Base-by-base conservation (phyloP, 164 flowering plant genomes). In the Piper betle region DNA sequence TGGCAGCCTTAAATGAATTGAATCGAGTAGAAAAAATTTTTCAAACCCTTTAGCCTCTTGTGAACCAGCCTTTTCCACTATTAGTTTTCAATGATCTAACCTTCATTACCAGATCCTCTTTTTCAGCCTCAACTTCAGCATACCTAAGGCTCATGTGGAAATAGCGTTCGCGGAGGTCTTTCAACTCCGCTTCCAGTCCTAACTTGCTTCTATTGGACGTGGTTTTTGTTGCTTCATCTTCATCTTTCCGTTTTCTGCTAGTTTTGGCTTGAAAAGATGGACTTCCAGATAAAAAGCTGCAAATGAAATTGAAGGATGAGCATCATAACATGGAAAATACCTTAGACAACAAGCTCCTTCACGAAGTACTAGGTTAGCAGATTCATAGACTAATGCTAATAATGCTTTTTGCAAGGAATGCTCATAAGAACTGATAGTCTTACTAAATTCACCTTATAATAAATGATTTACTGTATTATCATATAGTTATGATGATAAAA, bases 71-170 rank as follows among this genome's bases (percentile, higher is more conserved):
- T 72, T 68, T 87, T 50, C 71, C 84, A 67, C 38, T 72, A 62
- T 68, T 80, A 5, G 15, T 38, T 38, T 55, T 55, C 58, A 71
- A 59, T 56, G 75, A 55, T 74, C 73, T 87, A 54, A 92, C 80
- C 75, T 85, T 82, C 89, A 87, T 83, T 56, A 92, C 90, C 55
- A 92, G 91, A 67, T 87, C 96, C 74, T 87, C 96, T 7, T 89
- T 79, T 62, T 87, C 71, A 42, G 84, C 80, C 73, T 87, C 98
- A 5, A 84, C 96, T 72, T 92, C 93, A 8, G 98, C 95, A 69
- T 79, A 92, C 65, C 74, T 81, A 60, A 88, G 87, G 62, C 98
- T 92, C 95, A 92, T 92, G 59, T 85, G 69, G 63, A 81, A 74
- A 75, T 92, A 92, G 9, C 93, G 84, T 43, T 92, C 95, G 2